Base-by-base conservation (phyloP, 805 yeast species). In the Jamesozyma lodderae region DNA sequence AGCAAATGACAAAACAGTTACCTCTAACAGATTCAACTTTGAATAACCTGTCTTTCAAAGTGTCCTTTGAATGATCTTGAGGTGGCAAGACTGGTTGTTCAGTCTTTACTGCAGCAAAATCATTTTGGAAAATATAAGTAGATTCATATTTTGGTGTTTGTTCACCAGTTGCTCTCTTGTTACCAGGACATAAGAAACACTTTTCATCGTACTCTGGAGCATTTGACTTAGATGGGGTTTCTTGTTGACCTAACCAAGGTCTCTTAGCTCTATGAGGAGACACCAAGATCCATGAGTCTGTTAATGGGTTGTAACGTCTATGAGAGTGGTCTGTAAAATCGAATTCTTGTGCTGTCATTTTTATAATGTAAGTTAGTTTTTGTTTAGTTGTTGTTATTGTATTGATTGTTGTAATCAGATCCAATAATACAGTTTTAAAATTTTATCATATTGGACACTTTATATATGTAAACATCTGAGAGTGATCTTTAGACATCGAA, bases 161-260 rank as follows among this genome's bases (percentile, higher is more conserved):
- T 21, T 64, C 73, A 16, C 82, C 84, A 14, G 76, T 69, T 19
- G 82, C 80, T 33, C 90, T 68, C 10, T 61, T 57, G 55, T 81
- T 81, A 3, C 84, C 77, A 1, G 88, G 87, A 59, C 88, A 81
- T 44, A 81, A 62, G 57, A 74, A 81, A 60, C 90, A 81, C 45
- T 70, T 70, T 16, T 72, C 71, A 49, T 81, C 88, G 52, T 73
- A 79, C 24, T 47, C 62, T 4, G 83, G 81, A 44, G 69, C 63
- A 21, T 55, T 48, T 13, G 61, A 65, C 32, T 57, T 64, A 37
- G 55, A 49, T 13, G 67, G 56, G 25, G 64, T 65, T 53, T 81
- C 88, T 45, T 75, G 68, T 44, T 77, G 83, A 26, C 88, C 88
- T 55, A 76, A 81, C 88, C 88, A 81, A 16, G 90, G 88, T 47